These are phyloP conservation scores for Posidonia oceanica DNA, from an alignment of 116 monocot species.

Conservation along the genomic window DNA sequence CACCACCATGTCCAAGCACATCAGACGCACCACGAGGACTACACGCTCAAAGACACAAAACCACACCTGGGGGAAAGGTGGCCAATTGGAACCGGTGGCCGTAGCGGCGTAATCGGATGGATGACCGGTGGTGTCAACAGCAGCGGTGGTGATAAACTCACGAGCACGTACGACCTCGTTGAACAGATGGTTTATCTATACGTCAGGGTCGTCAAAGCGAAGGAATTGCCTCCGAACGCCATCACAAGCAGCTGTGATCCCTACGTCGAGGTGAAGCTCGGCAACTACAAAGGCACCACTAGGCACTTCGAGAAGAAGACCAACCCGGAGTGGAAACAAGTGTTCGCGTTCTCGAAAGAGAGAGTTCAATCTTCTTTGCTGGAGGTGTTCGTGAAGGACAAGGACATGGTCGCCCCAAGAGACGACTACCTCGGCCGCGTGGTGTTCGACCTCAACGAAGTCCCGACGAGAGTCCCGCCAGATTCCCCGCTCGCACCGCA, in stretches of 20 bases:
- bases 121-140: conserved; percentile 6
- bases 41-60: conserved; percentile 21
- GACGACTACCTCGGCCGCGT: conserved; percentile 31
- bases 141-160: conserved; percentile 16
- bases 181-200: conserved; percentile 46
- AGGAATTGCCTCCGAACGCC: conserved; percentile 22
- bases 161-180: conserved; percentile 34
- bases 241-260: conserved; percentile 24
- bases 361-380: conserved; percentile 30
- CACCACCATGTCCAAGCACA: background rate
- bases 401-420: conserved; percentile 9
- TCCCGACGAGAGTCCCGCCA: conserved; percentile 22
- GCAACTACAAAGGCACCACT: conserved; percentile 38
- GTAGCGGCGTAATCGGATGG: conserved; percentile 10
- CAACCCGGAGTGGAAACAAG: conserved; percentile 52
- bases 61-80: conserved; percentile 20
- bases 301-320: conserved; percentile 26
- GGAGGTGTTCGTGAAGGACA: conserved; percentile 32
- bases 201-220: conserved; percentile 35
- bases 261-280: conserved; percentile 37
- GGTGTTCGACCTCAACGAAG: conserved; percentile 21
- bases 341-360: conserved; percentile 81
- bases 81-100: background rate
- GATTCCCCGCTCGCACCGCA: conserved; percentile 42
- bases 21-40: conserved; percentile 6